Evolutionary conservation across 305 asterid species (phyloP).

Genomic region (Striga hermonthica): DNA sequence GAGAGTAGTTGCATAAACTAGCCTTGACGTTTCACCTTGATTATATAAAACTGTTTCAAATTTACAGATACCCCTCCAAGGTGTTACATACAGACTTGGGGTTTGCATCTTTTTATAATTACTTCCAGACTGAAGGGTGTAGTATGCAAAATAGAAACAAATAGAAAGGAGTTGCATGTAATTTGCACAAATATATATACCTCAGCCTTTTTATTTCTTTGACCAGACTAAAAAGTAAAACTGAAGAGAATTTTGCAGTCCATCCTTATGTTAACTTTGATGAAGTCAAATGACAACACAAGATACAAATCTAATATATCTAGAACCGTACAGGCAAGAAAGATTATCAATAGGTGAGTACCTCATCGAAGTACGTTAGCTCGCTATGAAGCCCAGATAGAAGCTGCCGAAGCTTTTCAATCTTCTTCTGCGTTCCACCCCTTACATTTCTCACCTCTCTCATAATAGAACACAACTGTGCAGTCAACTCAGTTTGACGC

Average conservation of each 20-base stretch:
- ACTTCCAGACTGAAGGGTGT: neutral
- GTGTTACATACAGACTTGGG: neutral
- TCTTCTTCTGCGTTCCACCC: conserved; percentile 94
- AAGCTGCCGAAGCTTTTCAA: conserved; percentile 96
- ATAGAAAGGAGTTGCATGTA: neutral
- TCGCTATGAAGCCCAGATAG: conserved; percentile 95
- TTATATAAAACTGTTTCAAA: neutral
- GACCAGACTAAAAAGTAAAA: conserved; percentile 1
- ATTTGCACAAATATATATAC: neutral
- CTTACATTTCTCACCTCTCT: conserved; percentile 91
- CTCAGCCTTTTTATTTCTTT: neutral
- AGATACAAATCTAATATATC: neutral
- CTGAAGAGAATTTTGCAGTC: neutral
- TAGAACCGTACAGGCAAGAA: neutral
- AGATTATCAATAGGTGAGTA: conserved; percentile 31
- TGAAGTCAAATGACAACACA: too few species aligned
- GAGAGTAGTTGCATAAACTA: neutral
- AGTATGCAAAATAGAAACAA: neutral
- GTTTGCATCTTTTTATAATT: neutral
- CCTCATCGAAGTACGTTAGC: conserved; percentile 98
- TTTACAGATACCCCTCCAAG: neutral
- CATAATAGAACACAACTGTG: conserved; percentile 91
- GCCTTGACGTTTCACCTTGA: neutral
- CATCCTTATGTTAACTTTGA: neutral
- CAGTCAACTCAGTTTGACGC: conserved; percentile 94